A percentile compares a stretch with the other conserved stretches of the same genome.
Evolutionary conservation across 2,329 filamentous ascomycete species (phyloP).

Genomic region (Pezicula radicicola): DNA sequence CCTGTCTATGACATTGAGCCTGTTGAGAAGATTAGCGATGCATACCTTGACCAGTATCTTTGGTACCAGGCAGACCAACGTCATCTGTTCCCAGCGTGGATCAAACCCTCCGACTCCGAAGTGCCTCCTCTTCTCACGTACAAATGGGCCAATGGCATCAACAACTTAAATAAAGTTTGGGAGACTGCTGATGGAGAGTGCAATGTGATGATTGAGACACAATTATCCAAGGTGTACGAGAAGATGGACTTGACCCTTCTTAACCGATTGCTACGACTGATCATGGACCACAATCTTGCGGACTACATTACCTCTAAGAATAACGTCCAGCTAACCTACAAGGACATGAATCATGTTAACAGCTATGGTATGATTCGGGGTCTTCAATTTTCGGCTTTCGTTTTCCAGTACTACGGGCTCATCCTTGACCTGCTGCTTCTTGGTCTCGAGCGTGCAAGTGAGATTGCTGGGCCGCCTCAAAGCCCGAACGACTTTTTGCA

Average conservation of each 20-base stretch:
- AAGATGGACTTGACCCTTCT: slow-evolving; percentile 97
- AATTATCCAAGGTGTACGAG: slow-evolving; percentile 98
- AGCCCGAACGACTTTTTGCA: slow-evolving; percentile 97
- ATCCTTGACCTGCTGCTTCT: slow-evolving; percentile 91
- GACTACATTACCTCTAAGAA: slow-evolving; percentile 99
- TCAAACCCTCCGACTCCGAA: slow-evolving; percentile 97
- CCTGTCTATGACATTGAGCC: slow-evolving; percentile 98
- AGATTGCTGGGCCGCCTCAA: slow-evolving; percentile 91
- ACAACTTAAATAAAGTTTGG: slow-evolving; percentile 96
- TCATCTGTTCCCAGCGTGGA: slow-evolving; percentile 96
- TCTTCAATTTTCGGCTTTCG: slow-evolving; percentile 95
- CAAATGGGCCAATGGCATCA: slow-evolving; percentile 99
- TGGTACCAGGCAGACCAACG: slow-evolving; percentile 99
- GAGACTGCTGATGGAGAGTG: slow-evolving; percentile 91
- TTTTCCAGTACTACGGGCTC: slow-evolving; percentile 97
- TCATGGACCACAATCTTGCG: slow-evolving; percentile 99
- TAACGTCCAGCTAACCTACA: slow-evolving; percentile 98
- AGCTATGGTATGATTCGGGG: slow-evolving; percentile 98
- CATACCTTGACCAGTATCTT: slow-evolving; percentile 95
- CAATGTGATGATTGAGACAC: slow-evolving; percentile 98
- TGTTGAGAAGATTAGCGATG: slow-evolving; percentile 99
- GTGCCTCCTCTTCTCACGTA: slow-evolving; percentile 92
- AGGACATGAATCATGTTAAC: slow-evolving; percentile 99
- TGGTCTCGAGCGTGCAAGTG: slow-evolving; percentile 92
- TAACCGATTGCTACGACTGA: slow-evolving; percentile 86